Evolutionary conservation across 2,329 filamentous ascomycete genomes (phyloP), one percentile per base, ranked within the genome.

Genomic region (Colletotrichum agaves): DNA sequence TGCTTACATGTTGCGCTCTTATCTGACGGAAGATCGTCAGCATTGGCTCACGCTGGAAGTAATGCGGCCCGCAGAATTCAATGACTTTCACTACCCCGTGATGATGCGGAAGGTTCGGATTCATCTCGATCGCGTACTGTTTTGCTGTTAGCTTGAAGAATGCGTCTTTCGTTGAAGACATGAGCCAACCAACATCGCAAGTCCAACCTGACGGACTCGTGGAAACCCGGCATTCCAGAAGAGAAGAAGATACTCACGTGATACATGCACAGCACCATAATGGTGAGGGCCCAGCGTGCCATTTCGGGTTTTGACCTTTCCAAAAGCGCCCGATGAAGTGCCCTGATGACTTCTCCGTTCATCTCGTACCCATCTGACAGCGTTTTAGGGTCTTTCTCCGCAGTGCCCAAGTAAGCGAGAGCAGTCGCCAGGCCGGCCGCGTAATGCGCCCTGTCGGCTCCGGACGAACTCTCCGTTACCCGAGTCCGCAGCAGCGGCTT

Each of bases 1-100:
- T 27, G 33, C 63, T 67, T 50, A 58, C 63, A 12, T 63, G 63
- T 10, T 63, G 41, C 5, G 50, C 59, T 31, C 50, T 49, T 6
- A 62, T 56, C 2, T 63, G 60, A 4, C 63, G 43, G 6, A 63
- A 33, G 8, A n/a, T 46, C 5, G 63, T 62, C 41, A 67, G 31
- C 49, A 67, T 63, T 3, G 63, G 59, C 31, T 67, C 63, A 23
- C 52, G 33, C 27, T 62, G 59, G 19, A 67, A 67, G 33, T 44
- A 63, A 4, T 62, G 52, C 15, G 63, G 59, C 3, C 63, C 63
- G 23, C 63, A 67, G 15, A 37, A 52, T 5, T 63, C 50, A 13
- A 63, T 44, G 5, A 67, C 50, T 5, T 21, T 35, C 1, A 61
- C n/a, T 5, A 67, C 52, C 5, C 63, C 63, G 5, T 37, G 31